These are phyloP conservation scores for Zygosaccharomyces pseudorouxii DNA, from an alignment of 805 yeast genomes.

Conservation along the genomic window DNA sequence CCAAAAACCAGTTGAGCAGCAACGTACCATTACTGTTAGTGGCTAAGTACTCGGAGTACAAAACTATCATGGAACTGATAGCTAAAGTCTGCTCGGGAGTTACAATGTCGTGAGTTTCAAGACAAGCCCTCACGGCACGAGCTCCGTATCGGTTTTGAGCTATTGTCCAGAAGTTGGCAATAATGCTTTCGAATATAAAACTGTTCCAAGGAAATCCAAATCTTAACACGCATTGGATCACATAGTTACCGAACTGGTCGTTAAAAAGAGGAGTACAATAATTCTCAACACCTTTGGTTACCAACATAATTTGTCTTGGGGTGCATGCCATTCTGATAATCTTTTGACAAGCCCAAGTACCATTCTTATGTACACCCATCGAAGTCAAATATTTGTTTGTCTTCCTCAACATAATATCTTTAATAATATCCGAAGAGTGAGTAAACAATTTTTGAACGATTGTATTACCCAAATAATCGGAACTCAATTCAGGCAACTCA, in stretches of 20 bases:
- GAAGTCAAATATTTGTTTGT: constrained; percentile 79
- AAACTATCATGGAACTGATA: constrained; percentile 71
- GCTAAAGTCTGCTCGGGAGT: constrained; percentile 63
- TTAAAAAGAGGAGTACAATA: constrained; percentile 80
- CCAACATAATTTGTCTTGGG: constrained; percentile 57
- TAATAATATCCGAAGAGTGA: constrained; percentile 60
- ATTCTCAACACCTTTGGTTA: constrained; percentile 68
- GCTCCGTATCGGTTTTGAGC: constrained; percentile 92
- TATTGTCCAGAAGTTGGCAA: constrained; percentile 72
- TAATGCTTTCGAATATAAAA: constrained; percentile 78
- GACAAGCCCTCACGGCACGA: constrained; percentile 86
- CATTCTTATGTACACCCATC: constrained; percentile 93
- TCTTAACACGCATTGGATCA: constrained; percentile 87
- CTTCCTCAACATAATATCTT: constrained; percentile 73
- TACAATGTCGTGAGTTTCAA: constrained; percentile 67
- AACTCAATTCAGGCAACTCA: constrained; percentile 84
- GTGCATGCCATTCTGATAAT: constrained; percentile 72
- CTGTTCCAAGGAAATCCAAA: constrained; percentile 87
- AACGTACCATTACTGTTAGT: constrained; percentile 84
- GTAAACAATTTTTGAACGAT: constrained; percentile 89
- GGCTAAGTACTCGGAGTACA: constrained; percentile 73
- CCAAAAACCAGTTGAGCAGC: constrained; percentile 89
- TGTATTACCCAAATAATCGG: constrained; percentile 93
- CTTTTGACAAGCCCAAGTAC: constrained; percentile 99
- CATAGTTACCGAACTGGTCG: constrained; percentile 97